A percentile compares a stretch with the other conserved stretches of the same genome.
Evolutionary conservation across 1,284 basidiomycete species (phyloP).

Genomic region (Neonothopanus nambi): DNA sequence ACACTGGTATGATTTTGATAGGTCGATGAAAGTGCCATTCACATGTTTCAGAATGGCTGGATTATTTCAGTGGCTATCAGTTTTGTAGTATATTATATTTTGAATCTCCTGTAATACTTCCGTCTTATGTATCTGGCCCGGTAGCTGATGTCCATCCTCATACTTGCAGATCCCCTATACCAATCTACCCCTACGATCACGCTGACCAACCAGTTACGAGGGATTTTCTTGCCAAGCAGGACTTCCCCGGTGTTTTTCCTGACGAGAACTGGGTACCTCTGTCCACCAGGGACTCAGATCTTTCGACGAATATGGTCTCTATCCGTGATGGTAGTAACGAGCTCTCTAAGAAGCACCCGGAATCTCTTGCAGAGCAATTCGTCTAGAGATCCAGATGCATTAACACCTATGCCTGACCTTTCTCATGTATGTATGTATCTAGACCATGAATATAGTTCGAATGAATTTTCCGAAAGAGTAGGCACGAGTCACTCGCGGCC

Average conservation of each 20-base stretch:
- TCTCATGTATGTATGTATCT: no score
- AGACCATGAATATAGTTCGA: no score
- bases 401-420: no score
- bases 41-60: constrained; percentile 11
- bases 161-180: constrained; percentile 1
- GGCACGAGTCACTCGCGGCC: no score
- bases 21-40: constrained; percentile 5
- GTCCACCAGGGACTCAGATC: not conserved
- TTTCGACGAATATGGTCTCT: not conserved
- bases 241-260: constrained; percentile 6
- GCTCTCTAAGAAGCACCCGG: not conserved
- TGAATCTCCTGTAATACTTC: not conserved
- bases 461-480: no score
- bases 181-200: constrained; percentile 3
- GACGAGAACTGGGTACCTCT: constrained; percentile 6
- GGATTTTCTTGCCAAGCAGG: constrained; percentile 2
- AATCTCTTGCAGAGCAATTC: no score
- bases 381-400: no score
- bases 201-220: not conserved
- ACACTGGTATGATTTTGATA: not conserved
- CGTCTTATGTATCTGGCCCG: not conserved
- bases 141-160: not conserved
- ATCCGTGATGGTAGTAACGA: not conserved
- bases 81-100: constrained; percentile 8
- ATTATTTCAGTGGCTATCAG: constrained; percentile 4